Percentiles rank a stretch among this genome's conserved stretches.
Evolutionary conservation across 345 rosid species (phyloP).

Genomic region (Anacardium occidentale): DNA sequence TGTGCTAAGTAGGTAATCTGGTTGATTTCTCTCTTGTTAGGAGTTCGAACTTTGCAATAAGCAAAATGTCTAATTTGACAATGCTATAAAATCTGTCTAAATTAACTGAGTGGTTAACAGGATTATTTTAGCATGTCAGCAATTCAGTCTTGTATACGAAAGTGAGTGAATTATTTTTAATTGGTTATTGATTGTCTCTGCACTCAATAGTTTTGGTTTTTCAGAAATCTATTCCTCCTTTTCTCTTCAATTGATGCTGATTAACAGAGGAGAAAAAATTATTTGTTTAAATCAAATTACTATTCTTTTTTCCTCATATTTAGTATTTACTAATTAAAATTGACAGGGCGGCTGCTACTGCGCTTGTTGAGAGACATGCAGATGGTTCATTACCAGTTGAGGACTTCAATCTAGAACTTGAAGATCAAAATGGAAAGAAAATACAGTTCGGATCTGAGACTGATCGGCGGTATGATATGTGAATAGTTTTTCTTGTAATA

Average conservation of each 20-base stretch:
- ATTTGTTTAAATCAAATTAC: not conserved
- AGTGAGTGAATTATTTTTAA: not conserved
- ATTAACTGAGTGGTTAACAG: not conserved
- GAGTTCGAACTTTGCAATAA: not conserved
- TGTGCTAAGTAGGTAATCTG: not conserved
- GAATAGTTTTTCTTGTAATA: not conserved
- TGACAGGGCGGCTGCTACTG: conserved; percentile 75
- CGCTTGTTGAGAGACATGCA: conserved; percentile 69
- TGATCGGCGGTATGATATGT: conserved; percentile 59
- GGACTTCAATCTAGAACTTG: conserved; percentile 75
- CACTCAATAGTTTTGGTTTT: not conserved
- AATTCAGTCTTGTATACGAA: not conserved
- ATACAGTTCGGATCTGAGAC: conserved; percentile 74
- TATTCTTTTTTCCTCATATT: not conserved
- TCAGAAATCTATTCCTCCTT: not conserved
- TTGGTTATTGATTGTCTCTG: not conserved
- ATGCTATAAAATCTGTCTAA: too few species aligned
- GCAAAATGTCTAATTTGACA: not conserved
- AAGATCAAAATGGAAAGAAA: conserved; percentile 76
- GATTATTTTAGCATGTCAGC: not conserved
- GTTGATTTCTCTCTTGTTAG: not conserved
- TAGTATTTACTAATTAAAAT: conserved; percentile 9
- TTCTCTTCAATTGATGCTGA: not conserved
- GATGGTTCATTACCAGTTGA: conserved; percentile 75
- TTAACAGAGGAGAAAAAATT: not conserved